phyloP scores from a whole-genome alignment of 2,329 filamentous ascomycete species.

The Alternaria tenuissima region DNA sequence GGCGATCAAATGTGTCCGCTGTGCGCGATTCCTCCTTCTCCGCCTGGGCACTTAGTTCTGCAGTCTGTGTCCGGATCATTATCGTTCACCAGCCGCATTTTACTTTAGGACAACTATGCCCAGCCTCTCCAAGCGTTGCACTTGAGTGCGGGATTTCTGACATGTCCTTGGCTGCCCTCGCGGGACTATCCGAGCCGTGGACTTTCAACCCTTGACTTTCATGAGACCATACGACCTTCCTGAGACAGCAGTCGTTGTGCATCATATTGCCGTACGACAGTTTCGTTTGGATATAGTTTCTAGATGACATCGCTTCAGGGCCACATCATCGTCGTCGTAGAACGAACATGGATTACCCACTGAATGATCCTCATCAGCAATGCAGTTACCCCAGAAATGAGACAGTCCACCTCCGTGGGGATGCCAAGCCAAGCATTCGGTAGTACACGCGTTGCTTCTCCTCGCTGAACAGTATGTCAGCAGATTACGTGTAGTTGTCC shows the following conservation, averaged over 20 bases:
- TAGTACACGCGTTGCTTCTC: constrained; percentile 6
- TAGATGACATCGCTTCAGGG: neutral
- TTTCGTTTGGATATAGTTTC: neutral
- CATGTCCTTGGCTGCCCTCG: constrained; percentile 1
- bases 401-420: neutral
- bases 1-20: constrained; percentile 14
- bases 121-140: constrained; percentile 13
- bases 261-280: neutral
- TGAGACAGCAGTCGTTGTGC: neutral
- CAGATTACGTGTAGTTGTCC: constrained; percentile 1
- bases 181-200: constrained; percentile 3
- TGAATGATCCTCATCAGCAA: neutral
- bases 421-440: constrained; percentile 6
- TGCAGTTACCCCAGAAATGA: neutral
- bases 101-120: constrained; percentile 7
- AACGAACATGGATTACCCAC: neutral
- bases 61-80: constrained; percentile 7
- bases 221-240: neutral
- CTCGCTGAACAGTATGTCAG: constrained; percentile 1
- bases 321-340: neutral
- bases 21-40: constrained; percentile 7
- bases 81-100: constrained; percentile 1
- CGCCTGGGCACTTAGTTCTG: constrained; percentile 21
- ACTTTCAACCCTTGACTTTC: neutral
- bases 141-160: constrained; percentile 12